These are phyloP conservation scores for Penicillium flavigenum DNA, from an alignment of 495 filamentous ascomycete genomes.

Conservation along the genomic window DNA sequence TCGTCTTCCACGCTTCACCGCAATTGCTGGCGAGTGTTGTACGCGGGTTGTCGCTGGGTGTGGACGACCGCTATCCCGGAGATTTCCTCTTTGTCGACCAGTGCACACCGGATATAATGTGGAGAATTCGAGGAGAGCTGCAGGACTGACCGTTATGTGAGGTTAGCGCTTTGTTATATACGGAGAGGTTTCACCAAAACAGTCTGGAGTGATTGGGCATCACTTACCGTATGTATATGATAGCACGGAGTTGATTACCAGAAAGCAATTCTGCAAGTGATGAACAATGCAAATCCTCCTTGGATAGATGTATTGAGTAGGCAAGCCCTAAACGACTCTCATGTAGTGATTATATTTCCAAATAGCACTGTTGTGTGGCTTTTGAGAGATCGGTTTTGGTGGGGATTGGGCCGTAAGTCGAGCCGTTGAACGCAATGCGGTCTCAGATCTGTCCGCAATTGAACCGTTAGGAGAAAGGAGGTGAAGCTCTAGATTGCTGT, in stretches of 20 bases:
- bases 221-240: constrained; percentile 9
- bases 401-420: constrained; percentile 5
- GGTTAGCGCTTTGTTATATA: constrained; percentile 22
- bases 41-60: constrained; percentile 34
- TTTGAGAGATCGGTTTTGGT: neutral
- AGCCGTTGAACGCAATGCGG: constrained; percentile 28
- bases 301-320: neutral
- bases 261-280: neutral
- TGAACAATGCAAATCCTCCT: neutral
- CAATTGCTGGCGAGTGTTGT: constrained; percentile 25
- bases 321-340: neutral
- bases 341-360: neutral
- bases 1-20: constrained; percentile 22
- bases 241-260: neutral
- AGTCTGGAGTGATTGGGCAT: constrained; percentile 12
- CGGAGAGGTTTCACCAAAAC: constrained; percentile 32
- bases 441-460: constrained; percentile 23
- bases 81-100: constrained; percentile 19
- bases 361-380: neutral
- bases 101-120: constrained; percentile 20
- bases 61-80: constrained; percentile 23
- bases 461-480: neutral
- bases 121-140: constrained; percentile 29
- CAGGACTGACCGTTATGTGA: constrained; percentile 23
- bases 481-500: neutral